Evolutionary conservation across 768 basidiomycete species (phyloP), one percentile per base, ranked within the genome.

Genomic region (Agaricus bisporus): DNA sequence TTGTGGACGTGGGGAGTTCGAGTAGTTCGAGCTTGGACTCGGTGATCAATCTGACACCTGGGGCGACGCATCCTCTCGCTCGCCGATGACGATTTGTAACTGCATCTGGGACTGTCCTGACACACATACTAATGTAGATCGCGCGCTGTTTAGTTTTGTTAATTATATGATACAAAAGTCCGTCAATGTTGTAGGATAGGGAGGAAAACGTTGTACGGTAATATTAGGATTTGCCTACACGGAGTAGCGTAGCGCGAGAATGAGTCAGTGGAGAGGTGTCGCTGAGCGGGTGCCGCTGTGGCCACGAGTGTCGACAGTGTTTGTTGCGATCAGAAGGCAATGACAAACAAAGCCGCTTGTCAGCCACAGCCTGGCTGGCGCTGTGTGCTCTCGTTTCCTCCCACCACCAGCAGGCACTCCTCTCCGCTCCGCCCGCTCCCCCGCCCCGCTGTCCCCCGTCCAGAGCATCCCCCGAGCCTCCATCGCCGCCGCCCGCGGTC

Each of bases 321-420:
- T 52, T 52, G 51, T 52, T 52, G 42, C 38, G 51, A 26, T 17
- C 58, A 68, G 71, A 70, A 70, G 72, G 73, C 71, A 71, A 61
- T 63, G 58, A 68, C 69, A 73, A 74, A 75, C 73, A 74, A 66
- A 43, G 61, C 65, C 66, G 63, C 64, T 70, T 65, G 70, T 74
- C 70, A 72, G 72, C 73, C 72, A 73, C 70, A 70, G 64, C 66
- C 68, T 32, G 32, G 4, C 22, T 22, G 22, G 22, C 22, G 22
- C 67, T 72, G 69, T 66, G 66, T 72, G 72, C 71, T 68, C 68
- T 72, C 73, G 73, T 71, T 75, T 77, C 76, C 79, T 77, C 77
- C 80, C 76, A 78, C 75, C 76, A 74, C 71, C 67, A 72, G 74
- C 26, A 12, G 65, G 56, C 63, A 60, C 59, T 59, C 62, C 59